phyloP scores from a whole-genome alignment of 495 filamentous ascomycete genomes.

The Neurospora discreta region DNA sequence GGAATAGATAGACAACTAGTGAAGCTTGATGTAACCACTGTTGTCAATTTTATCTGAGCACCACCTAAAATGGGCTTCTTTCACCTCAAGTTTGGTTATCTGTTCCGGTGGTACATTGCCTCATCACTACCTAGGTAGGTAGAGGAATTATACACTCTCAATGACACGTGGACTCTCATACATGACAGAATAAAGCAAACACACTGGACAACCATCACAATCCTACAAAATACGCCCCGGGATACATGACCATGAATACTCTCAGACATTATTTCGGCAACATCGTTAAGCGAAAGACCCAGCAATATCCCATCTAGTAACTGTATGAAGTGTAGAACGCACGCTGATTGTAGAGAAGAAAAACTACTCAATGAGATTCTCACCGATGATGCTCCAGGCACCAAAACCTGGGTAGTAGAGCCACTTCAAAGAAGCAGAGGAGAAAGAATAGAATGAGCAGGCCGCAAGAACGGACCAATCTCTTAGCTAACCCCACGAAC shows the following conservation, averaged over 20 bases:
- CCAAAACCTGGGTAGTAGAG: not conserved
- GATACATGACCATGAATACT: not conserved
- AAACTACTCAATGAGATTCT: not conserved
- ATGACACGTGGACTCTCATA: not conserved
- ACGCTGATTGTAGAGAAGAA: not conserved
- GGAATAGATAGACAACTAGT: not conserved
- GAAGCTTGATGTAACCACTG: too few species aligned
- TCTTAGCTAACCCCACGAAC: not conserved
- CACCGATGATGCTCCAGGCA: not conserved
- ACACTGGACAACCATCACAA: not conserved
- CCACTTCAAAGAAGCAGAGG: not conserved
- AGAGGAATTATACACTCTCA: not conserved
- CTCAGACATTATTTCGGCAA: not conserved
- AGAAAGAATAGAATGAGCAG: not conserved
- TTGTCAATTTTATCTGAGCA: not conserved
- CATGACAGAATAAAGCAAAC: not conserved
- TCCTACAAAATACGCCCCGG: not conserved
- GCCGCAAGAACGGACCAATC: not conserved
- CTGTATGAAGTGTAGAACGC: not conserved
- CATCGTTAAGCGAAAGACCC: not conserved
- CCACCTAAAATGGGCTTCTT: not conserved
- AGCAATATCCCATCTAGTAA: not conserved
- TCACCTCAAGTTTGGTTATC: not conserved
- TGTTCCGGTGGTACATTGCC: not conserved
- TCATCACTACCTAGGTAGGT: not conserved